Evolutionary conservation across 176 grass and related monocot genomes (phyloP).

Genomic region (Poa annua): DNA sequence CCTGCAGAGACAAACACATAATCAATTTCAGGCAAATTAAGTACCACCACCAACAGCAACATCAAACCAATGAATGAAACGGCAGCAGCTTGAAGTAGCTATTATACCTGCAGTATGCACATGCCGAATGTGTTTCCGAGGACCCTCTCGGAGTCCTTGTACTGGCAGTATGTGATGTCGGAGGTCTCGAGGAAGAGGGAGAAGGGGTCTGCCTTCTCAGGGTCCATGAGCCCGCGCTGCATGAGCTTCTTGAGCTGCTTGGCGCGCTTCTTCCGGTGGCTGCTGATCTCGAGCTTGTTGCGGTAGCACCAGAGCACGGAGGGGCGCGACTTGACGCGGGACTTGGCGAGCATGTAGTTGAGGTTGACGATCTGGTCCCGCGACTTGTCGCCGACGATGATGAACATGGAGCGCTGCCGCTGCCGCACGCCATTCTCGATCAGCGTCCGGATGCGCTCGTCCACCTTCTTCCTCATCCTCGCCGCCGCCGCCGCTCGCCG

Average conservation of each 20-base stretch:
- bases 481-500: neutral
- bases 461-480: slow-evolving; percentile 96
- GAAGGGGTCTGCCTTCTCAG: slow-evolving; percentile 87
- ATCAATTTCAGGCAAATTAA: neutral
- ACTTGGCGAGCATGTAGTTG: slow-evolving; percentile 88
- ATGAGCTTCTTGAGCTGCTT: slow-evolving; percentile 97
- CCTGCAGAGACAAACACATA: slow-evolving; percentile 46
- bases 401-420: slow-evolving; percentile 86
- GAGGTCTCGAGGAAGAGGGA: slow-evolving; percentile 84
- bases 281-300: slow-evolving; percentile 94
- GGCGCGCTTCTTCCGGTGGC: slow-evolving; percentile 85
- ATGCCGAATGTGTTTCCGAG: slow-evolving; percentile 97
- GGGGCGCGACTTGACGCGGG: slow-evolving; percentile 70
- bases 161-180: slow-evolving; percentile 84
- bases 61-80: neutral
- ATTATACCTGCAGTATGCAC: slow-evolving; percentile 95
- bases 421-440: slow-evolving; percentile 86
- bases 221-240: slow-evolving; percentile 86
- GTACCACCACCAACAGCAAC: neutral
- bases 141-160: slow-evolving; percentile 85
- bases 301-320: slow-evolving; percentile 94
- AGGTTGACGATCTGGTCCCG: slow-evolving; percentile 91
- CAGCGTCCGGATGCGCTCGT: slow-evolving; percentile 81
- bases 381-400: slow-evolving; percentile 96
- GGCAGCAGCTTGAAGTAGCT: neutral